phyloP scores from a whole-genome alignment of 495 filamentous ascomycete species.

The Penicillium alfredii region DNA sequence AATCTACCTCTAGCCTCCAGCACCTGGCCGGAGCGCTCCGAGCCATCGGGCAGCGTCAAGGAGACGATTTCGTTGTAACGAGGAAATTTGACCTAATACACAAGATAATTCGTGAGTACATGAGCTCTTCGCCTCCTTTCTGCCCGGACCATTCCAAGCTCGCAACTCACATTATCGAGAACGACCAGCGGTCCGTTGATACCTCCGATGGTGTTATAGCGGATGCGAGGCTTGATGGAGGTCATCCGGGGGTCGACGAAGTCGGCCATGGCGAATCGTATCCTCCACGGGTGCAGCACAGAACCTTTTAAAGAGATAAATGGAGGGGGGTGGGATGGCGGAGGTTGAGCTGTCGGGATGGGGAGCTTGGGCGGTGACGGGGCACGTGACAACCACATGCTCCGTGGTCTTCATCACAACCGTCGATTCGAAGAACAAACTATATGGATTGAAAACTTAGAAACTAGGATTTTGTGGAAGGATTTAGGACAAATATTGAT shows the following conservation, averaged over 20 bases:
- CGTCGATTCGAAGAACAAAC: no score
- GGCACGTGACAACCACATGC: conserved; percentile 18
- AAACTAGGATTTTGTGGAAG: no score
- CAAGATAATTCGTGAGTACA: conserved; percentile 8
- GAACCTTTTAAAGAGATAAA: conserved; percentile 9
- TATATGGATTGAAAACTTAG: no score
- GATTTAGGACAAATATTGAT: no score
- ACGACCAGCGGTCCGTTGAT: conserved; percentile 97
- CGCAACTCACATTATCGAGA: conserved; percentile 77
- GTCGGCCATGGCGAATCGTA: conserved; percentile 49
- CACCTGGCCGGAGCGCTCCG: conserved; percentile 89
- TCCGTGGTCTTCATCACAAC: background rate
- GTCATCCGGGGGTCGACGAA: conserved; percentile 72
- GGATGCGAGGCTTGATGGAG: conserved; percentile 73
- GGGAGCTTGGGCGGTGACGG: conserved; percentile 26
- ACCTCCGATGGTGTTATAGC: conserved; percentile 97
- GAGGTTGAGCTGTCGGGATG: conserved; percentile 26
- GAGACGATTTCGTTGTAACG: conserved; percentile 97
- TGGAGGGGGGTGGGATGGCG: conserved; percentile 18
- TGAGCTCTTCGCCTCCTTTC: no score
- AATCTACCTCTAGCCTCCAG: conserved; percentile 86
- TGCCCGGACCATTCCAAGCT: no score
- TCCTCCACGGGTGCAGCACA: conserved; percentile 16
- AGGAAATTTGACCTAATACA: conserved; percentile 83
- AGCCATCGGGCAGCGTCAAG: conserved; percentile 90